Base-by-base conservation (phyloP, 306 rosid species). In the Benincasa hispida region DNA sequence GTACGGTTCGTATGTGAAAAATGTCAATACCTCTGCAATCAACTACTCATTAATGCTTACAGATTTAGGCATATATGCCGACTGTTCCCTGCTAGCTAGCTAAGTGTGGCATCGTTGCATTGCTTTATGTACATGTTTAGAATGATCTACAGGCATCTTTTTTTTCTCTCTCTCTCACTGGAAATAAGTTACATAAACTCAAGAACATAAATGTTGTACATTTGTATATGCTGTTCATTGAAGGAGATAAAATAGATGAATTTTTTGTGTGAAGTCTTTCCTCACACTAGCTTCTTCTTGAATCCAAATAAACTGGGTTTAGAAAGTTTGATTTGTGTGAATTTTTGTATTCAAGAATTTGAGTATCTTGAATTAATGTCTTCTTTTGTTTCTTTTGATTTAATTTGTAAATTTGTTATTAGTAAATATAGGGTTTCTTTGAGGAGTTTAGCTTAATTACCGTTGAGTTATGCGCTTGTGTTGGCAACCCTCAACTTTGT, bases 1-100 rank as follows among this genome's bases (percentile, higher is more conserved):
- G 97, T 86, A 83, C 91, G 68, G 84, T 94, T 61, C 76, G 59
- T 72, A 59, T 94, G 77, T 94, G 87, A 93, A 82, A 2, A 45
- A 56, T 42, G 35, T 41, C 70, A 34, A 13, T 30, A 74, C 48
- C 18, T 53, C 25, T 54, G 62, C 47, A 53, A 27, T 72, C 37
- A 25, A 72, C 42, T 24, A 10, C 37, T 48, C 58, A 72, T 72
- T 45, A 51, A 45, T 45, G 42, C 41, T 48, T 50, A 45, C 65
- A 55, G 65, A 75, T 21, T 54, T 34, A 34, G 48, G 78, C 35
- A 54, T 54, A 50, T 28, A 39, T 39, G 63, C 25, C 30, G 65
- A 74, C 42, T 68, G 21, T 68, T 68, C 54, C 15, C n/a, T 41
- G 34, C n/a, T 41, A 67, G 34, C n/a, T 41, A 67, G 54, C 74